A percentile compares a stretch with the other conserved stretches of the same genome.
phyloP scores from a whole-genome alignment of 352 stramenopile genomes.

The Phytophthora hibernalis region DNA sequence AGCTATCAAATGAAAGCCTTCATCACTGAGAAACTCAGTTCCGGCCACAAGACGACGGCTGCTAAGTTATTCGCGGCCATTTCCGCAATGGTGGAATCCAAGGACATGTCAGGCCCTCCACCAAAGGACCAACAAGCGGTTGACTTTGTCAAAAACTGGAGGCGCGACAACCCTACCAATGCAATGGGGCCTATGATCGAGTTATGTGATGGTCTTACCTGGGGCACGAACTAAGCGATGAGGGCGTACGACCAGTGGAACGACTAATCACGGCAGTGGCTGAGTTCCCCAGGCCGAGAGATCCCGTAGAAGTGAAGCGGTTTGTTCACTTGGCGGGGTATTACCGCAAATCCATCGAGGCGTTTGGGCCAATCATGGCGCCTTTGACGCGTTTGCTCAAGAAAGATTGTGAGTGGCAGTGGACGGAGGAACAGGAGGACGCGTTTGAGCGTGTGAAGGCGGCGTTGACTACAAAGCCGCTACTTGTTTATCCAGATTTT shows the following conservation, averaged over 20 bases:
- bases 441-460: conserved; percentile 32
- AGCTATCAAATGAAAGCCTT: conserved; percentile 6
- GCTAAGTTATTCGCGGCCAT: background rate
- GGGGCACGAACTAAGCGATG: too few species aligned
- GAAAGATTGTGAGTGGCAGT: conserved; percentile 27
- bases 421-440: conserved; percentile 16
- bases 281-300: too few species aligned
- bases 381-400: conserved; percentile 23
- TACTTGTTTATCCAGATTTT: conserved; percentile 35
- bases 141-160: too few species aligned
- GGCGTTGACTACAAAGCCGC: background rate
- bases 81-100: background rate
- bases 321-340: conserved; percentile 34
- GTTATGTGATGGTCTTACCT: too few species aligned
- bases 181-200: too few species aligned
- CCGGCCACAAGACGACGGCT: background rate
- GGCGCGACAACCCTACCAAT: too few species aligned
- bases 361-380: conserved; percentile 14
- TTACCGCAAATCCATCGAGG: conserved; percentile 24
- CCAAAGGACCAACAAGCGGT: too few species aligned
- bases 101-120: too few species aligned
- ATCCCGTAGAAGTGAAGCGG: too few species aligned
- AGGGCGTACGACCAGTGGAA: too few species aligned
- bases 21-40: background rate
- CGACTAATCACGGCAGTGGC: too few species aligned